Evolutionary conservation across 371 early-diverging fungal genomes (phyloP), one percentile per base, ranked within the genome.

Genomic region (Furculomyces boomerangus): DNA sequence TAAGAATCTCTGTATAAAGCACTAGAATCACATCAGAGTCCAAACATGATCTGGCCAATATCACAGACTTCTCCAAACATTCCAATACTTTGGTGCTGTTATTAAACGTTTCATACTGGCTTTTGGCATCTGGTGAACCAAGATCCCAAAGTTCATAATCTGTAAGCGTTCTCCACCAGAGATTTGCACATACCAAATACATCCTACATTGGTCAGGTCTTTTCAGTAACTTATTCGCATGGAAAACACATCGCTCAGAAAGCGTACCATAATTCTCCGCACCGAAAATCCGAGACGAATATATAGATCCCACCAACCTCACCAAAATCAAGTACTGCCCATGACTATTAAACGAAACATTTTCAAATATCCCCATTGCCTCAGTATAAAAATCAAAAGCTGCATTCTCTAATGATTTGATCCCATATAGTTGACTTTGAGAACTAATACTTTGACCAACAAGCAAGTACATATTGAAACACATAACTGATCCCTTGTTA

Each of bases 361-460:
- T 89, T 65, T 93, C 94, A 65, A 90, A 95, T 32, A 89, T 74
- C 0, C 86, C 83, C 47, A 93, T 81, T 8, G 93, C 92, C 75
- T 90, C 84, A 3, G 88, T 90, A 66, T 88, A 80, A 66, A 92
- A 90, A 60, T 91, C 93, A 65, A 92, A 90, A 3, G 81, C 78
- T 13, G 84, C 72, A 53, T 90, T 90, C 58, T 93, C 91, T 60
- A 86, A 76, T 1, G 82, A 80, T 26, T 76, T 74, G 60, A 82
- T 81, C 59, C 84, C 81, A 44, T 59, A 59, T 50, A 69, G 68
- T 7, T 60, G 60, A 13, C 59, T 50, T 20, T 64, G 52, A 41
- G 59, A 54, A 3, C 66, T 55, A 2, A 91, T 88, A 25, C 78
- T 76, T 58, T 86, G 81, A 0, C 86, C 93, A 0, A 88, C 84